Evolutionary conservation across 2,329 filamentous ascomycete genomes (phyloP), one percentile per base, ranked within the genome.

Genomic region (Aureobasidium sp.): DNA sequence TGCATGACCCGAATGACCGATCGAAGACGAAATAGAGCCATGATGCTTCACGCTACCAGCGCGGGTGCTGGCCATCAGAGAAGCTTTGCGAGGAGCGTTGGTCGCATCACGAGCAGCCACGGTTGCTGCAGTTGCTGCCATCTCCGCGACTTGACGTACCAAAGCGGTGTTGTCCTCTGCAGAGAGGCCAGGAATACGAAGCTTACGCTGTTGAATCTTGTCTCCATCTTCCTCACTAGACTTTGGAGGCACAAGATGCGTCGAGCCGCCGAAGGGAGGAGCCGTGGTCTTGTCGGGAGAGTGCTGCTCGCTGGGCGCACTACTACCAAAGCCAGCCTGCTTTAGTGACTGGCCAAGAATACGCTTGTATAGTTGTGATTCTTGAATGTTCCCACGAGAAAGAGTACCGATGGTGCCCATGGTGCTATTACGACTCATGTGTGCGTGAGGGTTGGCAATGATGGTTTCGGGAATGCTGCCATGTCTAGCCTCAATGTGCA

Each of bases 281-380:
- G 57, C 41, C 45, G 27, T 53, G 71, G 48, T 78, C 73, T 49
- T 72, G 37, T 74, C 74, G 9, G 51, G 51, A 8, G 49, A 45
- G 25, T 52, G 34, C 17, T 45, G 42, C 51, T 62, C 60, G 15
- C 55, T 48, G 20, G 80, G 75, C 31, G 81, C 79, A n/a, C 79
- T 77, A 42, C 82, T 81, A 5, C 81, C 74, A 47, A 96, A 76
- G 0, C 91, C 92, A 64, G 89, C 87, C 69, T 96, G 90, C 70
- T 88, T 90, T 66, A 97, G 77, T 5, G 92, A 95, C 75, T 97
- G 92, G 5, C 90, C 91, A 5, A 97, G 80, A 65, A 97, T 96
- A 62, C 91, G 88, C 75, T 94, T 96, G 77, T 97, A 97, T 29
- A 97, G 79, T 67, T 91, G 87, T 44, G 90, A 91, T 62, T 96